Evolutionary conservation across 2,329 filamentous ascomycete genomes (phyloP), one percentile per base, ranked within the genome.

Genomic region (Fusarium sp.): DNA sequence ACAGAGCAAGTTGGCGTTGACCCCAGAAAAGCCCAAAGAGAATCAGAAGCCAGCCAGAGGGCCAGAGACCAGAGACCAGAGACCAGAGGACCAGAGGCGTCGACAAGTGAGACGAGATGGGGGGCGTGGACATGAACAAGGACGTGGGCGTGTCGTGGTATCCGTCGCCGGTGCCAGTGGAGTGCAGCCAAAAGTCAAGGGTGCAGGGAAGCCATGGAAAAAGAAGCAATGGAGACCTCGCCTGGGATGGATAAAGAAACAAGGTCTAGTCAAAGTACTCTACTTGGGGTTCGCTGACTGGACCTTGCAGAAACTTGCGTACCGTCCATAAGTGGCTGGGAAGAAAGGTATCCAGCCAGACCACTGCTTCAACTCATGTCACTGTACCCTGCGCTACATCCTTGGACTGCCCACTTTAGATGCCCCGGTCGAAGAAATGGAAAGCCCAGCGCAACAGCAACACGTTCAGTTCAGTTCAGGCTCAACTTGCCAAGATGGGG

Each of bases 191-290:
- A 37, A 35, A 25, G 33, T n/a, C 54, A 51, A 58, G 62, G 54
- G 45, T 35, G 44, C 51, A 69, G 65, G 56, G 58, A 69, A 62
- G 46, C 30, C 45, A 44, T 68, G 66, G 48, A 69, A 69, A 47
- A 69, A 69, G 66, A 69, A 69, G 66, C 66, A 69, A 69, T 68
- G 66, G 66, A 63, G 66, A 56, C 60, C 57, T 61, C 40, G 37
- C 54, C 66, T 49, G 48, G 61, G 65, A 45, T 19, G 50, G 50
- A 54, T 48, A 43, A 61, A 55, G 51, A 62, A 46, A 56, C 55
- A 48, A 66, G 41, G 41, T 47, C 33, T 32, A 52, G 66, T 69
- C 25, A 15, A 47, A 39, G 46, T 67, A 70, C 66, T 53, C 43
- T 70, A 69, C 66, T 53, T 67, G 25, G 19, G 20, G 44, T 25